Conservation (phyloP, 176 grass and related monocot genomes). For the Pontederia crassipes region DNA sequence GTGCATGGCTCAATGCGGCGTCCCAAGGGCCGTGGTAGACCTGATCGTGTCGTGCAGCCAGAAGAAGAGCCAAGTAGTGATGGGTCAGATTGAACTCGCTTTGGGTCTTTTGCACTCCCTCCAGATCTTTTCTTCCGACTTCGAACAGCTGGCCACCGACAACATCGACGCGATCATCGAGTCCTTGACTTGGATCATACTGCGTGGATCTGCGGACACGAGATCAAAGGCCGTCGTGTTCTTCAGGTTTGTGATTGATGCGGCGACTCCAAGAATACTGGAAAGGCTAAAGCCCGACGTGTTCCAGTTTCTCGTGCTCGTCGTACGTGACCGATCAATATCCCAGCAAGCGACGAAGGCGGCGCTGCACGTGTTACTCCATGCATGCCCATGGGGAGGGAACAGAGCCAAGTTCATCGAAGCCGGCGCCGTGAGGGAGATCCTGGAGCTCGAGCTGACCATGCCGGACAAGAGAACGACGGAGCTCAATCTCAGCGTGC, state of each 20-base stretch:
- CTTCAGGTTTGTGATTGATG: constrained; percentile 33
- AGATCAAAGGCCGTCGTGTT: constrained; percentile 28
- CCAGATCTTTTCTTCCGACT: too few species aligned
- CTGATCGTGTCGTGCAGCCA: background rate
- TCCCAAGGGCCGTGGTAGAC: background rate
- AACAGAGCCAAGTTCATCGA: constrained; percentile 50
- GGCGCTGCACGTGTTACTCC: constrained; percentile 39
- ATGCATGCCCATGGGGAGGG: constrained; percentile 43
- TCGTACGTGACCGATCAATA: constrained; percentile 31
- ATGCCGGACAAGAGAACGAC: constrained; percentile 45
- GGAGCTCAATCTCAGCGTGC: constrained; percentile 49
- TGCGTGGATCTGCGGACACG: too few species aligned
- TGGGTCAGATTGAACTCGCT: too few species aligned
- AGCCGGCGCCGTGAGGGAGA: constrained; percentile 34
- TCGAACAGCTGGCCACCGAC: too few species aligned
- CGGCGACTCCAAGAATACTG: constrained; percentile 23
- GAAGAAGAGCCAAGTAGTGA: background rate
- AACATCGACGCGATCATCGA: too few species aligned
- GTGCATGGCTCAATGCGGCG: background rate
- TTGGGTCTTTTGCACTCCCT: too few species aligned
- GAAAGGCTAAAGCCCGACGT: constrained; percentile 33
- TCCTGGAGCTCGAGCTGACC: constrained; percentile 58
- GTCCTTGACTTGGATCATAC: too few species aligned
- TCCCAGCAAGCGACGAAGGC: constrained; percentile 44
- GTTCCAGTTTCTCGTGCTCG: constrained; percentile 41